phyloP scores from a whole-genome alignment of 2,329 filamentous ascomycete species.

The Macrophomina tecta region DNA sequence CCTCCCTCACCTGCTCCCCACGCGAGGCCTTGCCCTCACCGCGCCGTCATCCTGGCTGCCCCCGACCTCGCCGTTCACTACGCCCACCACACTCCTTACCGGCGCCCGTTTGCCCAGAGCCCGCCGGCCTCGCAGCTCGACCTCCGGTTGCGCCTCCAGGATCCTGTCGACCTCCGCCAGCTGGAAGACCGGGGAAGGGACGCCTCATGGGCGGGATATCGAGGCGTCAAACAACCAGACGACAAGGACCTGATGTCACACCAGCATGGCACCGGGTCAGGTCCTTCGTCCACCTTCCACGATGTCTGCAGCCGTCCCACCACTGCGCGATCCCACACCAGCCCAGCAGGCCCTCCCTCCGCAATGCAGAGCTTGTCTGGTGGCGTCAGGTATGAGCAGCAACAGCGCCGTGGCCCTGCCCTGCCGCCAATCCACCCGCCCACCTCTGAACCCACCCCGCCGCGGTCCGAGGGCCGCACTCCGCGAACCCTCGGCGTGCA shows the following conservation, averaged over 20 bases:
- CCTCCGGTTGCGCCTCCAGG: conserved; percentile 39
- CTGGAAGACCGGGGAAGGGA: conserved; percentile 30
- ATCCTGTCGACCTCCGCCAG: conserved; percentile 35
- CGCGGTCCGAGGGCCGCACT: conserved; percentile 37
- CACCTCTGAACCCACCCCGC: conserved; percentile 25
- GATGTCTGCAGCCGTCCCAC: conserved; percentile 15
- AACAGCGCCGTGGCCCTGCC: conserved; percentile 14
- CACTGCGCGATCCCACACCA: conserved; percentile 19
- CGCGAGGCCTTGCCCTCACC: conserved; percentile 20
- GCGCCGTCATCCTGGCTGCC: conserved; percentile 45
- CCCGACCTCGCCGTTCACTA: conserved; percentile 45
- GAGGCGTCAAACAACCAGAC: conserved; percentile 20
- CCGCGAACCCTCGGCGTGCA: conserved; percentile 50
- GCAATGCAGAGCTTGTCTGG: conserved; percentile 27
- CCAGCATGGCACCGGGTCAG: conserved; percentile 29
- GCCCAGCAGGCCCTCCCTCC: conserved; percentile 10
- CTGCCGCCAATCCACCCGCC: conserved; percentile 27
- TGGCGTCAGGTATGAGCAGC: conserved; percentile 26
- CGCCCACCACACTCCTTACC: conserved; percentile 41
- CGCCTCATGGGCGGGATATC: conserved; percentile 40
- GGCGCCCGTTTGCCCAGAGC: conserved; percentile 31
- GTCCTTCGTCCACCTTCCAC: conserved; percentile 28
- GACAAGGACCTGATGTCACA: conserved; percentile 30
- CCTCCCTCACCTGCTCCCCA: neutral
- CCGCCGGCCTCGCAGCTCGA: conserved; percentile 29